Evolutionary conservation across 176 grass and related monocot genomes (phyloP).

Genomic region (Themeda triandra): DNA sequence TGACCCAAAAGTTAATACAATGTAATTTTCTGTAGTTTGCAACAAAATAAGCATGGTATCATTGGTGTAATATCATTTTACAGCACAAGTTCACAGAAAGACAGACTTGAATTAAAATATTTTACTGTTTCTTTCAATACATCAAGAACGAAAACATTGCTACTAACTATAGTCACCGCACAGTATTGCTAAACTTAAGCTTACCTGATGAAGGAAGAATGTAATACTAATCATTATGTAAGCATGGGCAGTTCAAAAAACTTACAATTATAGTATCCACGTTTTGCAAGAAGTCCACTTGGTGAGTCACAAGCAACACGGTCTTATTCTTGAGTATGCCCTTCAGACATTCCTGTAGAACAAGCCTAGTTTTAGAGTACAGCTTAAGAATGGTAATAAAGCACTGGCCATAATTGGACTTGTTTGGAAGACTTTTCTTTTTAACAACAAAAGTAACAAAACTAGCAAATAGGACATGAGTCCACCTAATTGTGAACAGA

Average conservation of each 20-base stretch:
- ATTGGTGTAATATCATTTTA: neutral
- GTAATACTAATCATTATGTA: neutral
- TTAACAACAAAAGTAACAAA: neutral
- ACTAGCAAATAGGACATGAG: neutral
- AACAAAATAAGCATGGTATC: conserved; percentile 1
- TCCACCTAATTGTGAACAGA: neutral
- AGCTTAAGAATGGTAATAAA: neutral
- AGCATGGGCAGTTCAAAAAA: neutral
- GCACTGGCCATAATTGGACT: neutral
- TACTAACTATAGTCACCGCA: neutral
- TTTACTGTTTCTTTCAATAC: neutral
- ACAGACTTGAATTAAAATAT: neutral
- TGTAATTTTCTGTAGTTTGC: conserved; percentile 4
- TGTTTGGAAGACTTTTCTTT: neutral
- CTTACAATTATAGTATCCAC: conserved; percentile 62
- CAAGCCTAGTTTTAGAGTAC: neutral
- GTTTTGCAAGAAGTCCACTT: conserved; percentile 71
- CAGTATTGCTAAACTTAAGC: neutral
- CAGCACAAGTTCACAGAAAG: neutral
- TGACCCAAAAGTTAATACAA: neutral
- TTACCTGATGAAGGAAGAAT: neutral
- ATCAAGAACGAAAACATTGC: too few species aligned
- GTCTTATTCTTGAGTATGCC: conserved; percentile 65
- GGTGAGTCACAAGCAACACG: conserved; percentile 74
- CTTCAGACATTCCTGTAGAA: conserved; percentile 63